Base-by-base conservation (phyloP, 306 rosid genomes). In the Trifolium dubium region DNA sequence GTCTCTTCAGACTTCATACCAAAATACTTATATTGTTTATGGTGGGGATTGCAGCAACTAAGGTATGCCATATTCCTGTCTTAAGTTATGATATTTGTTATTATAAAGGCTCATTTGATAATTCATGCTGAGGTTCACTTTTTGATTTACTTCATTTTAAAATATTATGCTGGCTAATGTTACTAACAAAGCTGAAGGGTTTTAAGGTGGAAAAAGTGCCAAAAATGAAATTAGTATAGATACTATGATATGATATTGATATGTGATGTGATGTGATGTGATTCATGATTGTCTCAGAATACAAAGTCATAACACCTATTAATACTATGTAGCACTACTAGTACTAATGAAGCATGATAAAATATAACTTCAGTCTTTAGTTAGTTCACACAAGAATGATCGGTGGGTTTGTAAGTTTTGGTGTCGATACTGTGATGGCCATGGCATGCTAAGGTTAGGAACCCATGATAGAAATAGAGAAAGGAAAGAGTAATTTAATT, bases 1-100 rank as follows among this genome's bases (percentile, higher is more conserved):
- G 90, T 92, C 71, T 88, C 89, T 66, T 70, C 89, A 41, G 81
- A 82, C 83, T 92, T 94, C 71, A 71, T 88, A 17, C 75, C 55
- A 34, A 92, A 92, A 80, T 94, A 89, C 83, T 88, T 94, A 37
- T 94, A 92, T 80, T 89, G 96, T 84, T 84, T 94, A 63, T 94
- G 99, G 99, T 92, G 99, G 99, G 99, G 99, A 64, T 75, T 94
- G 78, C 99, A 94, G 78, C 93, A 94, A 74, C 81, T 94, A 74
- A 92, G 99, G 99, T 94, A 91, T 72, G 76, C 10, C 65, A 54
- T 60, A 67, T 47, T 73, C 67, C 58, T 17, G 43, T 67, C 17
- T 15, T 64, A 50, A n/a, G 64, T 66, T 55, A 46, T 31, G 39
- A 11, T 19, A 47, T 62, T 58, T 76, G 37, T 66, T 77, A 50